Conservation (phyloP, 768 basidiomycete species). For the Kwoniella sp. region DNA sequence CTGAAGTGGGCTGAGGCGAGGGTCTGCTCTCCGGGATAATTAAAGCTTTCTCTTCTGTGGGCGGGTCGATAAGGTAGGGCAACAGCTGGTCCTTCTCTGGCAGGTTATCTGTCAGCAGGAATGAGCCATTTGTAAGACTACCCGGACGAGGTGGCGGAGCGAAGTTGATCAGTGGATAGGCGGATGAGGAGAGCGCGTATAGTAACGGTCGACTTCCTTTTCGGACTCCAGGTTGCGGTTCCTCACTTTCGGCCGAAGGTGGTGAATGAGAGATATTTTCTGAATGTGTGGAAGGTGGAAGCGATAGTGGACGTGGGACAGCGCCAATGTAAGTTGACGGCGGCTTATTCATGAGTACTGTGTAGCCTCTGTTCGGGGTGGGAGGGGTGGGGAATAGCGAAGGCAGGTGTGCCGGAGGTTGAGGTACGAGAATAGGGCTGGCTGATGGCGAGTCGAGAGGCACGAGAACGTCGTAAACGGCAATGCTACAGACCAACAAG, state of each 20-base stretch:
- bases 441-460: conserved; percentile 56
- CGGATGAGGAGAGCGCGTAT: conserved; percentile 80
- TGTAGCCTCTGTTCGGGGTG: conserved; percentile 38
- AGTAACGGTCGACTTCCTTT: conserved; percentile 62
- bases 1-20: conserved; percentile 19
- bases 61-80: conserved; percentile 44
- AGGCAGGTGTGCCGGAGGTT: conserved; percentile 75
- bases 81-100: conserved; percentile 43
- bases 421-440: conserved; percentile 79
- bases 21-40: conserved; percentile 20
- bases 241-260: neutral
- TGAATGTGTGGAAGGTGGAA: conserved; percentile 13
- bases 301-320: conserved; percentile 30
- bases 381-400: conserved; percentile 66
- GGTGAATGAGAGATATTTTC: conserved; percentile 13
- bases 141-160: conserved; percentile 50
- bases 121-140: conserved; percentile 41
- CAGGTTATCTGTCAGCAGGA: conserved; percentile 39
- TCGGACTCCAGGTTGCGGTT: neutral
- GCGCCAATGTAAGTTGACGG: conserved; percentile 77
- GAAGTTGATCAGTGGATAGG: conserved; percentile 74
- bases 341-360: conserved; percentile 62
- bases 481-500: conserved; percentile 28
- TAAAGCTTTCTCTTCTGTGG: conserved; percentile 34
- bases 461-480: conserved; percentile 54